Percentiles rank a stretch among this genome's conserved stretches.
Conservation (phyloP, 2,329 filamentous ascomycete genomes). For the Pyrenochaeta sp. region DNA sequence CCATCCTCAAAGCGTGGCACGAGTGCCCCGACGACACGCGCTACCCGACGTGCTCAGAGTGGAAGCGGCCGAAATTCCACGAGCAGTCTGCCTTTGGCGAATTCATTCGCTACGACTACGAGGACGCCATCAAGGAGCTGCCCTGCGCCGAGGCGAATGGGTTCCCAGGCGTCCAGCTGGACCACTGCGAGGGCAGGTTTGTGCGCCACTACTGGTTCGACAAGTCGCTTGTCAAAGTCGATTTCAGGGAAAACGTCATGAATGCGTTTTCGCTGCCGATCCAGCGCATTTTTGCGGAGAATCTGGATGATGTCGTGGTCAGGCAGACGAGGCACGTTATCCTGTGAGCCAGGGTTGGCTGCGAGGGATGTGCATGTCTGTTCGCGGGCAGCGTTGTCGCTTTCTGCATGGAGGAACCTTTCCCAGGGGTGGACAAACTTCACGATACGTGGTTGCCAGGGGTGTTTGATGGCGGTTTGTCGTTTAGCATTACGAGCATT, state of each 20-base stretch:
- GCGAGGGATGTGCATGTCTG: too few species aligned
- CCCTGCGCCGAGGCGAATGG: conserved; percentile 49
- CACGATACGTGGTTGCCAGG: too few species aligned
- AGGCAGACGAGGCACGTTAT: conserved; percentile 40
- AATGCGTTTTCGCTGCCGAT: conserved; percentile 46
- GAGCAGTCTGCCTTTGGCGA: conserved; percentile 50
- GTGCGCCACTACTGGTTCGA: conserved; percentile 50
- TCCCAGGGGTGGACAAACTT: too few species aligned
- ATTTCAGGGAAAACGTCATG: conserved; percentile 47
- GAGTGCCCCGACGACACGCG: conserved; percentile 46
- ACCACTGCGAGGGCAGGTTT: conserved; percentile 46
- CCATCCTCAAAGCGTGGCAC: conserved; percentile 60
- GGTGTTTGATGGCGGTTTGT: too few species aligned
- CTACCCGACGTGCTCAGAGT: conserved; percentile 47
- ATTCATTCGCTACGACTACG: conserved; percentile 50
- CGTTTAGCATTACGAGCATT: too few species aligned
- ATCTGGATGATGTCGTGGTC: conserved; percentile 32
- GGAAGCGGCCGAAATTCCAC: conserved; percentile 48
- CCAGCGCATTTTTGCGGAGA: conserved; percentile 44
- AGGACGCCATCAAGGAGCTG: conserved; percentile 47
- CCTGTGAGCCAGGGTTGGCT: too few species aligned
- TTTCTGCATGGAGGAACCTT: too few species aligned
- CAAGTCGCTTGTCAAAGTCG: conserved; percentile 41
- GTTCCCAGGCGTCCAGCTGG: conserved; percentile 43
- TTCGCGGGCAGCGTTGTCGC: too few species aligned